Conservation (phyloP, 768 basidiomycete genomes). For the Amanita rubescens region DNA sequence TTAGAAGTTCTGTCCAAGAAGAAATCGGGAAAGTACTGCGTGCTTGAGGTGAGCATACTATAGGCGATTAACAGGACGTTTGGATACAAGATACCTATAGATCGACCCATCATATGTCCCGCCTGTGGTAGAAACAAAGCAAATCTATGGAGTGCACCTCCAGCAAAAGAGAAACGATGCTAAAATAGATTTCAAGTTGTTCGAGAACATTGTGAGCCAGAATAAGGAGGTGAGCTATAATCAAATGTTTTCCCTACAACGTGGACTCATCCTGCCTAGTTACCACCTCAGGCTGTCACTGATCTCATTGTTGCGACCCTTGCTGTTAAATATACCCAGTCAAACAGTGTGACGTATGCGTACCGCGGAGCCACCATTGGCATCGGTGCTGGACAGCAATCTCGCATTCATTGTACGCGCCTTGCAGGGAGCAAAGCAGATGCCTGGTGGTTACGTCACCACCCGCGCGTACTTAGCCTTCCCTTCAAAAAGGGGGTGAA, state of each 20-base stretch:
- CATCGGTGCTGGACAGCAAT: slow-evolving; percentile 96
- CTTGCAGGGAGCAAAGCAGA: slow-evolving; percentile 98
- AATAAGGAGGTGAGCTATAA: slow-evolving; percentile 65
- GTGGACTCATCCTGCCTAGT: slow-evolving; percentile 33
- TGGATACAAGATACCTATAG: slow-evolving; percentile 30
- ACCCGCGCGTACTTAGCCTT: slow-evolving; percentile 84
- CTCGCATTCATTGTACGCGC: slow-evolving; percentile 98
- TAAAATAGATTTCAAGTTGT: slow-evolving; percentile 75
- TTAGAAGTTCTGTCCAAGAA: slow-evolving; percentile 90
- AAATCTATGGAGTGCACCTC: slow-evolving; percentile 88
- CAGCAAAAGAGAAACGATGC: slow-evolving; percentile 89
- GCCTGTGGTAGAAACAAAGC: slow-evolving; percentile 78
- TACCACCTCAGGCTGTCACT: slow-evolving; percentile 68
- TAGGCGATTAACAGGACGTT: background rate
- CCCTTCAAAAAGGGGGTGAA: slow-evolving; percentile 98
- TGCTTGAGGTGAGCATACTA: slow-evolving; percentile 67
- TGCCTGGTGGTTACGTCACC: slow-evolving; percentile 98
- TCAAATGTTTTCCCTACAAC: background rate
- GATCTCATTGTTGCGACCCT: slow-evolving; percentile 96
- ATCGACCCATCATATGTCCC: slow-evolving; percentile 86
- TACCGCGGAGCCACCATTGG: slow-evolving; percentile 89
- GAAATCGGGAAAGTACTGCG: slow-evolving; percentile 98
- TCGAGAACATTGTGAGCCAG: slow-evolving; percentile 82
- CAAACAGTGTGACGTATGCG: slow-evolving; percentile 96
- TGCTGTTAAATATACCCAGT: slow-evolving; percentile 97